phyloP scores from a whole-genome alignment of 2,329 filamentous ascomycete genomes.

The Ambrosiella cleistominuta region DNA sequence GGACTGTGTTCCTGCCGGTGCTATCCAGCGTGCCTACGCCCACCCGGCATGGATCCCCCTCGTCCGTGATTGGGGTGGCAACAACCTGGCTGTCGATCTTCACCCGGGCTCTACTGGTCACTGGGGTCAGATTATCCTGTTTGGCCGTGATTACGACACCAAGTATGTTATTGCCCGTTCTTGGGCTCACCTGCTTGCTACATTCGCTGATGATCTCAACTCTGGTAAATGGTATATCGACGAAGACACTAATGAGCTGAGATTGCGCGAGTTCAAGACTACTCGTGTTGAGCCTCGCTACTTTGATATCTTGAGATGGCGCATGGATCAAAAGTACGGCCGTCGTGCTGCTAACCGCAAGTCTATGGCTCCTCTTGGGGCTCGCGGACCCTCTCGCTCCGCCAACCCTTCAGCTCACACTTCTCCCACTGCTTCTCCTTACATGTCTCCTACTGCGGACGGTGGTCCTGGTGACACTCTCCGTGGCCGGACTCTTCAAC shows the following conservation, averaged over 20 bases:
- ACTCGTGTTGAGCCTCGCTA: conserved; percentile 82
- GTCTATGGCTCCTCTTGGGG: conserved; percentile 28
- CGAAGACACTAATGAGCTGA: conserved; percentile 80
- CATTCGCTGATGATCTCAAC: conserved; percentile 75
- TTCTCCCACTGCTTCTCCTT: conserved; percentile 34
- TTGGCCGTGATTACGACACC: conserved; percentile 93
- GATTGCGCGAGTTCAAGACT: conserved; percentile 79
- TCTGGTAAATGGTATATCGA: conserved; percentile 85
- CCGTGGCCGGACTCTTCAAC: conserved; percentile 55
- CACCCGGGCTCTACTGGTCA: conserved; percentile 75
- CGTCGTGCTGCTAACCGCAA: conserved; percentile 39
- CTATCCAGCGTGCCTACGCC: conserved; percentile 82
- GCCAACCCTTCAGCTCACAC: conserved; percentile 18
- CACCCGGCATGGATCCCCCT: conserved; percentile 93
- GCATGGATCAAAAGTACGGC: conserved; percentile 88
- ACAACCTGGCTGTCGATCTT: conserved; percentile 86
- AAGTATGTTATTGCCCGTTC: conserved; percentile 93
- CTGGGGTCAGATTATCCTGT: conserved; percentile 95
- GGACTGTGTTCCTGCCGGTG: conserved; percentile 69
- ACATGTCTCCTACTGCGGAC: conserved; percentile 45
- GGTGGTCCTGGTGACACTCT: conserved; percentile 30
- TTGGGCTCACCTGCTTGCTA: conserved; percentile 73
- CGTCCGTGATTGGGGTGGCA: conserved; percentile 94
- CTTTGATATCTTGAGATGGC: conserved; percentile 87
- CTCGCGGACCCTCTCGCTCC: conserved; percentile 18